Percentiles rank a stretch among this genome's conserved stretches.
Conservation (phyloP, 2,329 filamentous ascomycete genomes). For the Bipolaris oryzae region DNA sequence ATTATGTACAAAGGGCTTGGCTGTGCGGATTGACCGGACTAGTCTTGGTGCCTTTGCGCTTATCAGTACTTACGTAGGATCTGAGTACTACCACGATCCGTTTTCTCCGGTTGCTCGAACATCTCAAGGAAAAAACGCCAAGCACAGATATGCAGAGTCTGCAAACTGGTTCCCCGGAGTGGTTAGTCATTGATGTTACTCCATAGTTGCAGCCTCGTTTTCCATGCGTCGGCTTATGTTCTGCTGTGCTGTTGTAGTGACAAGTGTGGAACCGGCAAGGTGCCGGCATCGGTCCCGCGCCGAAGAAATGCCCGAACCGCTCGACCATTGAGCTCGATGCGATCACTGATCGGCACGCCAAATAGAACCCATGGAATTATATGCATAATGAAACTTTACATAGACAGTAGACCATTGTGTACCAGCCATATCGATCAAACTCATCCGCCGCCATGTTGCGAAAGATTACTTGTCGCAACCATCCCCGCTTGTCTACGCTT, state of each 20-base stretch:
- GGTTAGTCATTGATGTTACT: not conserved
- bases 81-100: constrained; percentile 13
- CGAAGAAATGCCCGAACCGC: not conserved
- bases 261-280: not conserved
- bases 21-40: constrained; percentile 1
- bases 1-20: constrained; percentile 3
- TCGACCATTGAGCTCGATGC: not conserved
- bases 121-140: constrained; percentile 11
- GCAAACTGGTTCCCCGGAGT: not conserved
- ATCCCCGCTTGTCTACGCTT: constrained; percentile 6
- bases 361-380: not conserved
- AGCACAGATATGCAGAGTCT: not conserved
- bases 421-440: not conserved
- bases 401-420: not conserved
- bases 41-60: constrained; percentile 4
- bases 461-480: not conserved
- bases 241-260: not conserved
- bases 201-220: not conserved
- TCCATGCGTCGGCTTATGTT: not conserved
- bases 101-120: constrained; percentile 8
- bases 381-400: too few relatives aligned
- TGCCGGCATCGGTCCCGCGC: constrained; percentile 4
- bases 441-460: not conserved
- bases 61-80: constrained; percentile 15
- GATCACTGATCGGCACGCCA: not conserved